Evolutionary conservation across 495 filamentous ascomycete species (phyloP).

Genomic region (Astrothelium subdiscretum): DNA sequence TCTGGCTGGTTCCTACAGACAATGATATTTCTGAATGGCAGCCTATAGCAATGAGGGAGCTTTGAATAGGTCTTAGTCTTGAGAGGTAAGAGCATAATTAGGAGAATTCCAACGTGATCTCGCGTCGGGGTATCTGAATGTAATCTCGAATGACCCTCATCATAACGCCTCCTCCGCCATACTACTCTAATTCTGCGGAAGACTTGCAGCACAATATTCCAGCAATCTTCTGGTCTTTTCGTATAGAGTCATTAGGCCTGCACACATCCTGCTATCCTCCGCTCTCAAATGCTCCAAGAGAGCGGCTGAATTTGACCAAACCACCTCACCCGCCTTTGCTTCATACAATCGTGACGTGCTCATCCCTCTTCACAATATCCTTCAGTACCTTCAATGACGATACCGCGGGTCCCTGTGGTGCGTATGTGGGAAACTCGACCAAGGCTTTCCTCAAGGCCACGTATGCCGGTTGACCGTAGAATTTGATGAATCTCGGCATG

Average conservation of each 20-base stretch:
- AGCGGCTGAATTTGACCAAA: not conserved
- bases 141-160: not conserved
- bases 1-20: constrained; percentile 25
- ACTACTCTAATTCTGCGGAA: not conserved
- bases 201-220: no score
- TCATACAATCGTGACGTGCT: constrained; percentile 32
- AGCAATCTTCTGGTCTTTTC: no score
- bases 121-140: not conserved
- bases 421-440: constrained; percentile 53
- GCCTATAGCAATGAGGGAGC: constrained; percentile 18
- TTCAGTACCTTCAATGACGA: constrained; percentile 47
- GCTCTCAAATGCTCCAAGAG: not conserved
- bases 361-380: constrained; percentile 46
- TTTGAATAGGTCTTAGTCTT: not conserved
- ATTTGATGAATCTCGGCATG: constrained; percentile 56
- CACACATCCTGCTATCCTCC: not conserved
- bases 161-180: not conserved
- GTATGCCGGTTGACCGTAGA: constrained; percentile 62
- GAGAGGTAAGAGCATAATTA: not conserved
- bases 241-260: not conserved
- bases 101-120: not conserved
- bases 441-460: constrained; percentile 53
- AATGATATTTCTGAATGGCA: constrained; percentile 21
- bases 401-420: constrained; percentile 40
- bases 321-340: not conserved